Evolutionary conservation across 2,329 filamentous ascomycete genomes (phyloP).

Genomic region (Sporothrix euskadiensis): DNA sequence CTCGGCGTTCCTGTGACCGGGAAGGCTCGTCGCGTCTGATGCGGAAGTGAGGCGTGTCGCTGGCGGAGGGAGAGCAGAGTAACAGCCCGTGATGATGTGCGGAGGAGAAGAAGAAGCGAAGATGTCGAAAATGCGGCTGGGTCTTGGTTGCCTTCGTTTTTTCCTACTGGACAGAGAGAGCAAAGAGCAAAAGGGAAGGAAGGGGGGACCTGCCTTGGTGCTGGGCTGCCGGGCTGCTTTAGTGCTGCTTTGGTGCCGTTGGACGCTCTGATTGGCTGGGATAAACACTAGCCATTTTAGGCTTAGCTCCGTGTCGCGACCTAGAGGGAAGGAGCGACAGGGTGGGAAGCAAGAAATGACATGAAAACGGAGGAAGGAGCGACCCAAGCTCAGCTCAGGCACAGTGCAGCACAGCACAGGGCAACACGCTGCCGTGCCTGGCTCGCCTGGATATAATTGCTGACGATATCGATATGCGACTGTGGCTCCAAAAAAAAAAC

Average conservation of each 20-base stretch:
- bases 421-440: neutral
- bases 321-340: conserved; percentile 13
- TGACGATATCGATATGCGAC: neutral
- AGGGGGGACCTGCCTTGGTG: conserved; percentile 2
- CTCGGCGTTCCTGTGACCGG: conserved; percentile 28
- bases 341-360: neutral
- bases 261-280: conserved; percentile 28
- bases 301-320: conserved; percentile 27
- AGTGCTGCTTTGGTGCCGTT: conserved; percentile 15
- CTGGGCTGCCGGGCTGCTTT: conserved; percentile 9
- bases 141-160: conserved; percentile 24
- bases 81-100: conserved; percentile 25
- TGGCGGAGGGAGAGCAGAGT: neutral
- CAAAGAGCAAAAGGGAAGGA: conserved; percentile 19
- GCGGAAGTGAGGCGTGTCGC: neutral
- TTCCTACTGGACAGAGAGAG: conserved; percentile 29
- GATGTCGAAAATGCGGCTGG: conserved; percentile 33
- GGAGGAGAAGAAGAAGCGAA: conserved; percentile 23
- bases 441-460: neutral
- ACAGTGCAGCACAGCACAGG: neutral
- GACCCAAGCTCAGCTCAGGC: neutral
- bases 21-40: conserved; percentile 25
- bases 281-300: conserved; percentile 15
- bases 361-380: conserved; percentile 16
- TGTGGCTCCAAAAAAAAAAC: too few relatives aligned